phyloP scores from a whole-genome alignment of 2,329 filamentous ascomycete species.

The Cytospora chrysosperma region DNA sequence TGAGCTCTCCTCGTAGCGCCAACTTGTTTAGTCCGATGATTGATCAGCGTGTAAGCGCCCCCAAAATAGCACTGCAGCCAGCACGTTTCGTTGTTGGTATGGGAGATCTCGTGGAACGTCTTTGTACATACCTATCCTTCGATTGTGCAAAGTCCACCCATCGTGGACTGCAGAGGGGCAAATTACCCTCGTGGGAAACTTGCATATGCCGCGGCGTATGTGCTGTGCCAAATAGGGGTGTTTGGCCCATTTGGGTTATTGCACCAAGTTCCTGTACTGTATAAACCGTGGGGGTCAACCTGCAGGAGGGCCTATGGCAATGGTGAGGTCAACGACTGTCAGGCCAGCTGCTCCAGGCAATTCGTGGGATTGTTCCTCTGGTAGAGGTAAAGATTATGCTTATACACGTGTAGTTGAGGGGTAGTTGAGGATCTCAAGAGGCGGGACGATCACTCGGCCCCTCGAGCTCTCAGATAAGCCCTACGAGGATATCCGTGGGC shows the following conservation, averaged over 20 bases:
- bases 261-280: not conserved
- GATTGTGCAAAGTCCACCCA: constrained; percentile 9
- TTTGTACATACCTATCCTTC: constrained; percentile 5
- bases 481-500: not conserved
- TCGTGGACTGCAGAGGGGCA: not conserved
- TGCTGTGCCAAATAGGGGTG: not conserved
- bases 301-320: not conserved
- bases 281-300: not conserved
- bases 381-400: not conserved
- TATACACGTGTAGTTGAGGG: too few relatives aligned
- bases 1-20: constrained; percentile 8
- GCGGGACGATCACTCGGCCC: constrained; percentile 25
- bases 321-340: not conserved
- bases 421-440: constrained; percentile 15
- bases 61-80: constrained; percentile 23
- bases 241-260: not conserved
- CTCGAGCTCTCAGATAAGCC: not conserved
- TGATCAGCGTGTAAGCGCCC: constrained; percentile 13
- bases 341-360: not conserved
- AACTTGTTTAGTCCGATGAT: constrained; percentile 10
- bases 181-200: not conserved
- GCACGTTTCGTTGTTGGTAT: constrained; percentile 3
- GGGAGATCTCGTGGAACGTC: constrained; percentile 19
- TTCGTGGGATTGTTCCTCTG: not conserved
- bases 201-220: not conserved